Evolutionary conservation across 345 rosid species (phyloP).

Genomic region (Moricandia arvensis): DNA sequence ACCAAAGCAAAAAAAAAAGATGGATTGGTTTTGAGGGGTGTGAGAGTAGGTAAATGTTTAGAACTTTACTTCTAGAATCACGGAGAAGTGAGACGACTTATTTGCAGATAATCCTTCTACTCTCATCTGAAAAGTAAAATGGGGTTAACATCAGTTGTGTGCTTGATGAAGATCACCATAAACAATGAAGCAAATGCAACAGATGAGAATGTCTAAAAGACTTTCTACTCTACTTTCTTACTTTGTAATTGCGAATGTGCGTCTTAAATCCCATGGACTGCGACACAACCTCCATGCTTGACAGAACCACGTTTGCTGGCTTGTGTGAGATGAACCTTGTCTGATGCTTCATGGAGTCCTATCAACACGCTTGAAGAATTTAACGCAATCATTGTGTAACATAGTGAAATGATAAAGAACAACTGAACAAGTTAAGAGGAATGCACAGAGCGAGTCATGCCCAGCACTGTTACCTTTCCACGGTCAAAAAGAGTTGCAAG

Average conservation of each 20-base stretch:
- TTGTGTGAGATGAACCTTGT: conserved; percentile 81
- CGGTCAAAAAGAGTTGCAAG: conserved; percentile 89
- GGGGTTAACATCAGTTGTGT: not conserved
- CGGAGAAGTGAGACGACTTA: conserved; percentile 68
- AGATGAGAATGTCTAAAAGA: not conserved
- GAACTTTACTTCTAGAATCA: conserved; percentile 66
- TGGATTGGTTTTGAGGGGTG: conserved; percentile 1
- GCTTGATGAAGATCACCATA: not conserved
- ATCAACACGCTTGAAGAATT: conserved; percentile 20
- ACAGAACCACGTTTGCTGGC: conserved; percentile 84
- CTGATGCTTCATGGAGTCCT: conserved; percentile 82
- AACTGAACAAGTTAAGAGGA: not conserved
- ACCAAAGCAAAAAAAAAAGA: not conserved
- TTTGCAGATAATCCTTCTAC: conserved; percentile 83
- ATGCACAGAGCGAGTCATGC: not conserved
- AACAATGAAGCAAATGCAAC: not conserved
- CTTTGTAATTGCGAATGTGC: conserved; percentile 94
- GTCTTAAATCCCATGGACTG: conserved; percentile 99
- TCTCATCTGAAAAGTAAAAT: conserved; percentile 66
- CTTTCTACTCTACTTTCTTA: conserved; percentile 31
- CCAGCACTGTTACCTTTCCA: conserved; percentile 57
- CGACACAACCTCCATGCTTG: conserved; percentile 97
- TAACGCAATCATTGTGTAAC: not conserved
- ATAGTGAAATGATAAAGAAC: conserved; percentile 1
- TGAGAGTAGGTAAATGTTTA: not conserved